phyloP scores from a whole-genome alignment of 306 rosid species.

The Fragaria iinumae region DNA sequence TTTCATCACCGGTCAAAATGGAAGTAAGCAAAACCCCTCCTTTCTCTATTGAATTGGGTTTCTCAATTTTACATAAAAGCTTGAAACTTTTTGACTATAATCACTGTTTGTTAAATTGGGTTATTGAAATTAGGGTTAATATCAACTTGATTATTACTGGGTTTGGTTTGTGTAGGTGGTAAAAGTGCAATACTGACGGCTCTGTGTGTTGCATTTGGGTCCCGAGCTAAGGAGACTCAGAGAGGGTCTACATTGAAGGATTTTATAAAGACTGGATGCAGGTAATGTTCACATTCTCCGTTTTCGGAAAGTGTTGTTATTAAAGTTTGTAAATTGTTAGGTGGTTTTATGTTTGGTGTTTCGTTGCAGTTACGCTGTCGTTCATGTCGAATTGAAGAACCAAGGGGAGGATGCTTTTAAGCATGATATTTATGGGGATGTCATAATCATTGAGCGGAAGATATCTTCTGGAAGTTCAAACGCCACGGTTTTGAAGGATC shows the following conservation, averaged over 20 bases:
- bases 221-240: slow-evolving; percentile 89
- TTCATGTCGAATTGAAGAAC: slow-evolving; percentile 74
- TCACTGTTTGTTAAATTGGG: neutral
- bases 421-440: slow-evolving; percentile 64
- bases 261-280: slow-evolving; percentile 77
- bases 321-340: neutral
- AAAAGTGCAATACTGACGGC: slow-evolving; percentile 92
- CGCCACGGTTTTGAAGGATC: slow-evolving; percentile 60
- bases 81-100: neutral
- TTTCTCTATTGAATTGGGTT: neutral
- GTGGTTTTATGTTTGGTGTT: slow-evolving; percentile 20
- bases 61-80: neutral
- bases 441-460: slow-evolving; percentile 68
- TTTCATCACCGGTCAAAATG: slow-evolving; percentile 89
- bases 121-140: neutral
- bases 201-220: slow-evolving; percentile 84
- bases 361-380: slow-evolving; percentile 59
- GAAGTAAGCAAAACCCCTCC: slow-evolving; percentile 46
- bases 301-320: neutral
- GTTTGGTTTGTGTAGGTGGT: slow-evolving; percentile 54
- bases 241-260: slow-evolving; percentile 77
- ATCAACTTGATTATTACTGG: neutral
- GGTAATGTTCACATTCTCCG: slow-evolving; percentile 31
- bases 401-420: slow-evolving; percentile 92
- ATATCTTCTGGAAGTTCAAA: slow-evolving; percentile 53